Conservation (phyloP, 2,329 filamentous ascomycete genomes). For the Ascochyta pisi region DNA sequence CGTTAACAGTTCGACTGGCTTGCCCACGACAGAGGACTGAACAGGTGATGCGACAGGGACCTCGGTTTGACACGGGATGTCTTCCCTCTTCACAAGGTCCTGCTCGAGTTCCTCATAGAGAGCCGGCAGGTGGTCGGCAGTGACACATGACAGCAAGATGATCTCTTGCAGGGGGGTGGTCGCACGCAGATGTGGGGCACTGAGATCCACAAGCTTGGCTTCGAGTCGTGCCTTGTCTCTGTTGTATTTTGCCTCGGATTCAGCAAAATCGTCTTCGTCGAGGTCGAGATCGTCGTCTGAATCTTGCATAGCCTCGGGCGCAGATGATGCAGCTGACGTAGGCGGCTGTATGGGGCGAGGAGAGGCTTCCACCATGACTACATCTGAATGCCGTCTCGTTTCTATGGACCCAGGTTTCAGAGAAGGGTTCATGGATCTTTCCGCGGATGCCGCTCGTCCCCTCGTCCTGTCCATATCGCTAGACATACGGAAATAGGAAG, state of each 20-base stretch:
- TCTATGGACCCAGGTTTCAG: slow-evolving; percentile 40
- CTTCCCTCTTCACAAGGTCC: slow-evolving; percentile 26
- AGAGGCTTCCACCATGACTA: slow-evolving; percentile 45
- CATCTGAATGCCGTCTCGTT: slow-evolving; percentile 43
- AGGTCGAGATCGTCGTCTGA: slow-evolving; percentile 58
- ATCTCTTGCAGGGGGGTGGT: slow-evolving; percentile 54
- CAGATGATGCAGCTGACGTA: slow-evolving; percentile 40
- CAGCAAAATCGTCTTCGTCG: slow-evolving; percentile 54
- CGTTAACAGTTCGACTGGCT: slow-evolving; percentile 39
- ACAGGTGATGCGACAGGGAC: slow-evolving; percentile 17
- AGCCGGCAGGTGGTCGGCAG: slow-evolving; percentile 37
- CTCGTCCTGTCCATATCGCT: slow-evolving; percentile 25
- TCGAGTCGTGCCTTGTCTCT: slow-evolving; percentile 54
- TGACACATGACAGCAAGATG: slow-evolving; percentile 50
- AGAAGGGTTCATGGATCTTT: slow-evolving; percentile 27
- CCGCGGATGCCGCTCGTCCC: slow-evolving; percentile 33
- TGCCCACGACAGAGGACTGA: slow-evolving; percentile 25
- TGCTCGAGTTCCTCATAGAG: slow-evolving; percentile 22
- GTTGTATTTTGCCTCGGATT: slow-evolving; percentile 56
- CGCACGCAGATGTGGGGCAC: slow-evolving; percentile 51
- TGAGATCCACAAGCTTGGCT: slow-evolving; percentile 53
- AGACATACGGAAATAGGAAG: slow-evolving; percentile 25
- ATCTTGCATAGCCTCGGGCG: slow-evolving; percentile 45
- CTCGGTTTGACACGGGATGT: slow-evolving; percentile 25
- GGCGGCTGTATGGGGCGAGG: slow-evolving; percentile 37